Percentiles rank a stretch among this genome's conserved stretches.
Conservation (phyloP, 148 eudicot species). For the Agrostemma githago region DNA sequence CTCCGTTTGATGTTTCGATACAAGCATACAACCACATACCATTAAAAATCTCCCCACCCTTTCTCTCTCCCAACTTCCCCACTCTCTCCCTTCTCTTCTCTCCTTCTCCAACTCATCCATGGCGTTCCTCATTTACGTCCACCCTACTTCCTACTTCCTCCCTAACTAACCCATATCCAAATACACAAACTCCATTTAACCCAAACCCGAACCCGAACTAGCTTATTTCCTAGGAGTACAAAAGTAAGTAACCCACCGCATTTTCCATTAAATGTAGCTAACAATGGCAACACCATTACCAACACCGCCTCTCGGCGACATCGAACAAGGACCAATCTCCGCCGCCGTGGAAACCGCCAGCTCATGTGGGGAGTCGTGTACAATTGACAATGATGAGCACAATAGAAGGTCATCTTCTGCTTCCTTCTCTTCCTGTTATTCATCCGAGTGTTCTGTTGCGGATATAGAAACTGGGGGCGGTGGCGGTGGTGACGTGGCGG, state of each 20-base stretch:
- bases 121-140: not conserved
- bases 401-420: not conserved
- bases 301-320: conserved; percentile 15
- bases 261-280: not conserved
- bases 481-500: conserved; percentile 3
- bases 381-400: not conserved
- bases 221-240: not conserved
- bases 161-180: not conserved
- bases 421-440: conserved; percentile 13
- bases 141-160: not conserved
- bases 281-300: conserved; percentile 16
- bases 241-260: not conserved
- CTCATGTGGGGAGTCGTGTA: conserved; percentile 11
- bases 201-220: not conserved
- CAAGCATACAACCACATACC: not conserved
- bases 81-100: not conserved
- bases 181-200: not conserved
- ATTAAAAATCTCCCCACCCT: not conserved
- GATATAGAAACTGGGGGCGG: conserved; percentile 27
- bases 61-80: not conserved
- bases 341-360: conserved; percentile 19
- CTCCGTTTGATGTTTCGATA: too few relatives aligned
- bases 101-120: conserved; percentile 9
- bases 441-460: conserved; percentile 48
- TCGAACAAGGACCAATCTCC: conserved; percentile 23